Evolutionary conservation across 2,329 filamentous ascomycete genomes (phyloP).

Genomic region (Macrophomina phaseolina): DNA sequence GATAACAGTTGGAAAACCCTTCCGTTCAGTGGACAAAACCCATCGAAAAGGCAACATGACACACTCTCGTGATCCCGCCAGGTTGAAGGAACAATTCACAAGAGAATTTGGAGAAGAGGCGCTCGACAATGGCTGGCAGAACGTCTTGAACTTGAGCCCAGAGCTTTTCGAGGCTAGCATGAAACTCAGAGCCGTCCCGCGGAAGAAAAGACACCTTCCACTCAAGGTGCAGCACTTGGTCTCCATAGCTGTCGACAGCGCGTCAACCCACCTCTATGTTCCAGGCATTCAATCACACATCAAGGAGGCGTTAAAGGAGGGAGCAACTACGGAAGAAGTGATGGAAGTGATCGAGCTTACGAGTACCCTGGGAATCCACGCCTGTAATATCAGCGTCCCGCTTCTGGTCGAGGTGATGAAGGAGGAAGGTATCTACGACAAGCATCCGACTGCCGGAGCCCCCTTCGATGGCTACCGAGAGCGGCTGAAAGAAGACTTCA

Average conservation of each 20-base stretch:
- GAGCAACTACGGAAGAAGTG: conserved; percentile 51
- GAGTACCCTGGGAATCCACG: conserved; percentile 54
- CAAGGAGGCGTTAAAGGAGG: conserved; percentile 45
- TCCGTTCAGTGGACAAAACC: not conserved
- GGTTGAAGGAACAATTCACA: conserved; percentile 31
- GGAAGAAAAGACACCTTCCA: conserved; percentile 42
- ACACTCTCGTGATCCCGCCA: not conserved
- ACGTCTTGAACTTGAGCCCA: conserved; percentile 37
- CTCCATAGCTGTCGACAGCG: conserved; percentile 51
- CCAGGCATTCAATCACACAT: conserved; percentile 52
- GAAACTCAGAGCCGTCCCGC: conserved; percentile 37
- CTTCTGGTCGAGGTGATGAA: conserved; percentile 54
- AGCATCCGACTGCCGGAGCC: not conserved
- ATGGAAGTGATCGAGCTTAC: conserved; percentile 54
- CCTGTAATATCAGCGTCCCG: conserved; percentile 55
- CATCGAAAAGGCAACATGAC: not conserved
- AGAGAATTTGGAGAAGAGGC: conserved; percentile 33
- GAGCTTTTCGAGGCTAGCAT: conserved; percentile 40
- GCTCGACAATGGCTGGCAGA: conserved; percentile 38
- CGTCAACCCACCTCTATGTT: conserved; percentile 52
- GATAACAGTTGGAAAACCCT: no score
- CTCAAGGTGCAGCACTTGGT: conserved; percentile 52
- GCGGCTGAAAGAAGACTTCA: conserved; percentile 51
- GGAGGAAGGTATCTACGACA: conserved; percentile 47
- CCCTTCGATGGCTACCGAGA: conserved; percentile 45